These are phyloP conservation scores for Stephanocyclus meneghinianus DNA, from an alignment of 352 stramenopile genomes.

Conservation along the genomic window DNA sequence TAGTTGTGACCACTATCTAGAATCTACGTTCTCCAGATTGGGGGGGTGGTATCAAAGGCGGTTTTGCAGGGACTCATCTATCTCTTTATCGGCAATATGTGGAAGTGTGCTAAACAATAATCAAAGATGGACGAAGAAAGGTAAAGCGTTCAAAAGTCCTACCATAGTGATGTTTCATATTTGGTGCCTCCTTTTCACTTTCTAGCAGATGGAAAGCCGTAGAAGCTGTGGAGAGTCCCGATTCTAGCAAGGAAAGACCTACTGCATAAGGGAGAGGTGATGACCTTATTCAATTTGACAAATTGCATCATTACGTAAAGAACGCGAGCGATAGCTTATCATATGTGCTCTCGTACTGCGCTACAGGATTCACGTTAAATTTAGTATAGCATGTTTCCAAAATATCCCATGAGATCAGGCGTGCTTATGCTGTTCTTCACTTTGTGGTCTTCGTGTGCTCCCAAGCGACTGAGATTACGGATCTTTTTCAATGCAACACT, in stretches of 20 bases:
- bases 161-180: slow-evolving; percentile 23
- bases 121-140: background rate
- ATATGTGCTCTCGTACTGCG: background rate
- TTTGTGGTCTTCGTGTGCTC: slow-evolving; percentile 72
- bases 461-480: slow-evolving; percentile 63
- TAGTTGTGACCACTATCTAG: slow-evolving; percentile 35
- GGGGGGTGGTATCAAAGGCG: background rate
- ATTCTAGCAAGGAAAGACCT: slow-evolving; percentile 39
- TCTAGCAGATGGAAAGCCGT: slow-evolving; percentile 26
- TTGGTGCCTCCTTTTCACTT: slow-evolving; percentile 31
- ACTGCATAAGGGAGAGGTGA: slow-evolving; percentile 30
- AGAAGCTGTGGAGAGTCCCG: slow-evolving; percentile 34
- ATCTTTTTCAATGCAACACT: slow-evolving; percentile 78
- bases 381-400: slow-evolving; percentile 76
- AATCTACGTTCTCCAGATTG: background rate
- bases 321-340: slow-evolving; percentile 9
- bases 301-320: slow-evolving; percentile 22
- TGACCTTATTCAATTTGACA: slow-evolving; percentile 34
- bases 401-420: slow-evolving; percentile 70
- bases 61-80: background rate
- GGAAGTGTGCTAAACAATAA: background rate
- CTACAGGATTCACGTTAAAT: background rate
- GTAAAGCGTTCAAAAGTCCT: slow-evolving; percentile 16
- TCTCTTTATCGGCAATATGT: slow-evolving; percentile 14
- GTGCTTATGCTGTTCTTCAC: slow-evolving; percentile 51